Evolutionary conservation across 768 basidiomycete genomes (phyloP).

Genomic region (Leccinellum luteum): DNA sequence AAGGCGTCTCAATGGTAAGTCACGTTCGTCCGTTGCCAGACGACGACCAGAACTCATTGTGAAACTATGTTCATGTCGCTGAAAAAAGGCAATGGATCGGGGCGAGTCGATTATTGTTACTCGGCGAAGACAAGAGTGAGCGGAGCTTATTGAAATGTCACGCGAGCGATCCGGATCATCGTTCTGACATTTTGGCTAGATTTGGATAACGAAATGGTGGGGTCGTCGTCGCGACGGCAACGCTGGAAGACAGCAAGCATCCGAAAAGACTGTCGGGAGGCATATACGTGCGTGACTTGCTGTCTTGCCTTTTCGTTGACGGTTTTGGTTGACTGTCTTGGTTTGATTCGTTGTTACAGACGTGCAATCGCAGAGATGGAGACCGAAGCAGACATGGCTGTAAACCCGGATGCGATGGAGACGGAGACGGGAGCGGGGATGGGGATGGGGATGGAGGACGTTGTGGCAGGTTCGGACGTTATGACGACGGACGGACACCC

Average conservation of each 20-base stretch:
- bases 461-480: neutral
- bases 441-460: neutral
- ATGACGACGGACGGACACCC: neutral
- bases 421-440: neutral
- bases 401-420: slow-evolving; percentile 2
- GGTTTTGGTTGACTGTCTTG: neutral
- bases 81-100: slow-evolving; percentile 61
- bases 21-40: neutral
- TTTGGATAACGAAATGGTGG: slow-evolving; percentile 63
- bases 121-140: slow-evolving; percentile 73
- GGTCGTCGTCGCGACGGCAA: slow-evolving; percentile 48
- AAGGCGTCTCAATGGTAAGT: slow-evolving; percentile 59
- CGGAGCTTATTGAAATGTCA: neutral
- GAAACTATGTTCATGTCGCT: neutral
- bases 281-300: slow-evolving; percentile 52
- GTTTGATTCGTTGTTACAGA: slow-evolving; percentile 24
- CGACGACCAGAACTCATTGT: neutral
- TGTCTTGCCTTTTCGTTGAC: neutral
- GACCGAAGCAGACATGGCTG: slow-evolving; percentile 27
- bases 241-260: slow-evolving; percentile 55
- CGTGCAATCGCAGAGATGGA: slow-evolving; percentile 50
- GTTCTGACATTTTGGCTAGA: slow-evolving; percentile 36
- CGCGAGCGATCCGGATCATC: neutral
- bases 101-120: slow-evolving; percentile 51
- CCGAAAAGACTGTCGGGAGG: slow-evolving; percentile 56